Evolutionary conservation across 2,329 filamentous ascomycete genomes (phyloP), one percentile per base, ranked within the genome.

Genomic region (Oidium heveae): DNA sequence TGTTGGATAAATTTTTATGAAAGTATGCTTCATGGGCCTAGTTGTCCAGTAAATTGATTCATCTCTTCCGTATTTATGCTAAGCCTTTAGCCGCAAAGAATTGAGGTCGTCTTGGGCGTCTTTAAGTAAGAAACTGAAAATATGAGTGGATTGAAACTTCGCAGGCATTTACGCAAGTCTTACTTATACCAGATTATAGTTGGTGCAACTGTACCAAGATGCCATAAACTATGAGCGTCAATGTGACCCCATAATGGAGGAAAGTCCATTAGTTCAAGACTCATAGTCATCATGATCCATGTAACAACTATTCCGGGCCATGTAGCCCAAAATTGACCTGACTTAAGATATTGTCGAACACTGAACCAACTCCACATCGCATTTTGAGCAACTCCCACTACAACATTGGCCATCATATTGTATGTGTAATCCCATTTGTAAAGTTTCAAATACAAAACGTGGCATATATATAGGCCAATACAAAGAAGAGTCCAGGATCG

Each of bases 141-240:
- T 4, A 0, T 16, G 20, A 6, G 34, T 60, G 28, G 62, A 58
- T 43, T 55, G 28, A 43, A 18, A 4, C 4, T 32, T 33, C 13
- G 37, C n/a, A 12, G 15, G 15, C 18, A 15, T 20, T 13, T 20
- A 36, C 2, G 44, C 33, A 12, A 24, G 24, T 12, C 86, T 73
- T 71, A 96, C 88, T 84, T 87, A 68, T 98, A 98, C 85, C 85
- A 95, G 71, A 94, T 75, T 52, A 91, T 71, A 0, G 86, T 86
- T 10, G 91, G 91, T 34, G 76, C 75, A 53, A 98, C 89, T 0
- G 91, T 98, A 55, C 88, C 86, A 58, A 94, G 66, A 74, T 98
- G 91, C 91, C 91, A 98, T 58, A 98, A 68, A 63, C 85, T 88
- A 69, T 98, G 91, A 4, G 91, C 91, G 72, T 98, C 91, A 53